Evolutionary conservation across 371 early-diverging fungal species (phyloP).

Genomic region (Actinomortierella wolfii): DNA sequence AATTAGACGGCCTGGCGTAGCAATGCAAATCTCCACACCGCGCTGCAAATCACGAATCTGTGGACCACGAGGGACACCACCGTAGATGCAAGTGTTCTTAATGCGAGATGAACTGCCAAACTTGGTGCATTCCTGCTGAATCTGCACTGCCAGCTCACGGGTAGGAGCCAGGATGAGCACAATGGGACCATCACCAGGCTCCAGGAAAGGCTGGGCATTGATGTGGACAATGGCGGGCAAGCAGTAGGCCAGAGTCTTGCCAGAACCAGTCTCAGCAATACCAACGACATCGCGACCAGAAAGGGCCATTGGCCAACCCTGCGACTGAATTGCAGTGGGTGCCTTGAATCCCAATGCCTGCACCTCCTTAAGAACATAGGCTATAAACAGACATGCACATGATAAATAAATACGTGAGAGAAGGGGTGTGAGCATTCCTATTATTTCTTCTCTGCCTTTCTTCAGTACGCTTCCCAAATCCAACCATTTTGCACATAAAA

Average conservation of each 20-base stretch:
- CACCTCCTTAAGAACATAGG: slow-evolving; percentile 87
- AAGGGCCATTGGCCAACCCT: slow-evolving; percentile 99
- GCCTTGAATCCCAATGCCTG: slow-evolving; percentile 80
- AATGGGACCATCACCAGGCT: slow-evolving; percentile 98
- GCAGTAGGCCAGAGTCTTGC: slow-evolving; percentile 98
- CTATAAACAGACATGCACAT: slow-evolving; percentile 9
- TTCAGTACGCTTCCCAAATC: no score
- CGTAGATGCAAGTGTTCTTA: slow-evolving; percentile 95
- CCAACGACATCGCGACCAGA: slow-evolving; percentile 98
- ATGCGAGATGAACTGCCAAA: slow-evolving; percentile 89
- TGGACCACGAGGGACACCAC: slow-evolving; percentile 95
- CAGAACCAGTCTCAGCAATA: slow-evolving; percentile 98
- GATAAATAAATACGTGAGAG: no score
- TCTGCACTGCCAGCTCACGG: slow-evolving; percentile 94
- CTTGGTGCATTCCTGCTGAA: slow-evolving; percentile 91
- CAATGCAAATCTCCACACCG: slow-evolving; percentile 98
- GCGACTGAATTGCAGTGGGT: slow-evolving; percentile 98
- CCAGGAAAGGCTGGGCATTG: slow-evolving; percentile 94
- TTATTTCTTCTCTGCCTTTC: no score
- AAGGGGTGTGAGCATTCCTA: no score
- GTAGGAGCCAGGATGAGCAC: slow-evolving; percentile 94
- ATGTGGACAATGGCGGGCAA: slow-evolving; percentile 99
- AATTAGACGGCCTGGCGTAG: slow-evolving; percentile 99
- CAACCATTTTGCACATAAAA: not conserved
- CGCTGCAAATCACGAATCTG: slow-evolving; percentile 90